Evolutionary conservation across 1,139 yeast genomes (phyloP).

Genomic region (Geotrichum carabidarum): DNA sequence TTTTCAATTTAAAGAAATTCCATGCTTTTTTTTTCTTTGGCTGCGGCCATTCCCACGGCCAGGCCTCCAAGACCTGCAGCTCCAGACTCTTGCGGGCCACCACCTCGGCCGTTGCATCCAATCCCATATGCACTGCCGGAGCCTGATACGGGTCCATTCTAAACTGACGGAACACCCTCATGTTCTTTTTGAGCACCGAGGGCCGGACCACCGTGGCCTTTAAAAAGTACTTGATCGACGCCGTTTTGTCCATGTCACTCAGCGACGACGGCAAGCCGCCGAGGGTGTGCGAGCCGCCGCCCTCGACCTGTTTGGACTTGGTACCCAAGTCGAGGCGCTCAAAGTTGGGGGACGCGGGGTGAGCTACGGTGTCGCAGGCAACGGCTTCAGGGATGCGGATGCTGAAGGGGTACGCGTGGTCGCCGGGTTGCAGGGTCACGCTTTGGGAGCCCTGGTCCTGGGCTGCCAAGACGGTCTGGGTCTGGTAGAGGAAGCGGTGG

Average conservation of each 20-base stretch:
- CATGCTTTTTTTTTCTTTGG: not conserved
- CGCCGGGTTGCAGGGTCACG: constrained; percentile 53
- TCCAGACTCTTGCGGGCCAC: constrained; percentile 45
- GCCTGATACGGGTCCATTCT: constrained; percentile 20
- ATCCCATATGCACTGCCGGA: not conserved
- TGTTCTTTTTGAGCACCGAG: constrained; percentile 46
- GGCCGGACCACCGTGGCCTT: constrained; percentile 54
- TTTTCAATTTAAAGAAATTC: constrained; percentile 7
- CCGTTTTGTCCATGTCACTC: constrained; percentile 45
- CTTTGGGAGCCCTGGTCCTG: constrained; percentile 48
- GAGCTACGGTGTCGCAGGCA: constrained; percentile 42
- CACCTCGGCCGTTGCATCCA: constrained; percentile 27
- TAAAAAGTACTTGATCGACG: constrained; percentile 46
- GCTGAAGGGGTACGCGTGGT: constrained; percentile 53
- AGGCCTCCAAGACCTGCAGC: constrained; percentile 28
- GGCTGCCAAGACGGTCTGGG: constrained; percentile 52
- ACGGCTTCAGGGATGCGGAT: constrained; percentile 51
- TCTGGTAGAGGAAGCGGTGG: constrained; percentile 55
- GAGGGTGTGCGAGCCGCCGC: constrained; percentile 39
- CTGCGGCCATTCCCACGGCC: constrained; percentile 26
- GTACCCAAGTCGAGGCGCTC: constrained; percentile 41
- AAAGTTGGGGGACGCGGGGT: constrained; percentile 22
- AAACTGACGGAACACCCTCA: constrained; percentile 47
- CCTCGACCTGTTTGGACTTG: constrained; percentile 29
- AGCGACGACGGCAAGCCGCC: constrained; percentile 55